phyloP scores from a whole-genome alignment of 257 asterid species.

The Leptodermis oblonga region DNA sequence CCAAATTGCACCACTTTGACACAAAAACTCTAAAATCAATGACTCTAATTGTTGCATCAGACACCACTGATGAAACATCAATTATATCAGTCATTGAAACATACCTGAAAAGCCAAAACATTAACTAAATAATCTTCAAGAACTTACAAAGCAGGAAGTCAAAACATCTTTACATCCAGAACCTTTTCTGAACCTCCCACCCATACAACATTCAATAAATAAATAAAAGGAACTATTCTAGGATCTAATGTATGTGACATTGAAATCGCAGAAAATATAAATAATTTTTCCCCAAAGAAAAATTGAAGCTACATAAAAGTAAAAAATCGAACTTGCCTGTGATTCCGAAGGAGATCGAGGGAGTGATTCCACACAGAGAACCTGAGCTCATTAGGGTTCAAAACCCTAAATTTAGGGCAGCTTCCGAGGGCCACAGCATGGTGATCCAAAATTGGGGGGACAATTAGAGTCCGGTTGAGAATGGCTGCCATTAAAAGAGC shows the following conservation, averaged over 20 bases:
- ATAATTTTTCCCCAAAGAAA: neutral
- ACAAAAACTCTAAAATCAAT: slow-evolving; percentile 69
- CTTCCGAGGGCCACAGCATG: slow-evolving; percentile 91
- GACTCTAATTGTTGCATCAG: slow-evolving; percentile 50
- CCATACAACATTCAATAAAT: too few relatives aligned
- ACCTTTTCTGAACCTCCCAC: neutral
- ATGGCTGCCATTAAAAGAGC: slow-evolving; percentile 67
- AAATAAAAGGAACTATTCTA: too few relatives aligned
- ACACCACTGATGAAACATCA: slow-evolving; percentile 54
- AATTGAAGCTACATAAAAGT: neutral
- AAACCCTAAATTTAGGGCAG: slow-evolving; percentile 92
- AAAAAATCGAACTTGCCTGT: slow-evolving; percentile 42
- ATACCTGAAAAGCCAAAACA: slow-evolving; percentile 49
- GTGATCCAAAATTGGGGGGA: slow-evolving; percentile 88
- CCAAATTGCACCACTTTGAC: slow-evolving; percentile 68
- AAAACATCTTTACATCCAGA: neutral
- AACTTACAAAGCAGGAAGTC: neutral
- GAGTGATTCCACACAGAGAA: slow-evolving; percentile 77
- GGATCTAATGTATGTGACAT: neutral
- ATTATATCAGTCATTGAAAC: slow-evolving; percentile 72
- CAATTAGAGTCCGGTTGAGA: slow-evolving; percentile 72
- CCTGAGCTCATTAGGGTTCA: slow-evolving; percentile 64
- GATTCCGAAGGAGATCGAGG: slow-evolving; percentile 51
- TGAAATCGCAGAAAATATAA: neutral
- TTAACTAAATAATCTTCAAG: neutral